Base-by-base conservation (phyloP, 352 stramenopile species). In the Thalassiosira exigua region DNA sequence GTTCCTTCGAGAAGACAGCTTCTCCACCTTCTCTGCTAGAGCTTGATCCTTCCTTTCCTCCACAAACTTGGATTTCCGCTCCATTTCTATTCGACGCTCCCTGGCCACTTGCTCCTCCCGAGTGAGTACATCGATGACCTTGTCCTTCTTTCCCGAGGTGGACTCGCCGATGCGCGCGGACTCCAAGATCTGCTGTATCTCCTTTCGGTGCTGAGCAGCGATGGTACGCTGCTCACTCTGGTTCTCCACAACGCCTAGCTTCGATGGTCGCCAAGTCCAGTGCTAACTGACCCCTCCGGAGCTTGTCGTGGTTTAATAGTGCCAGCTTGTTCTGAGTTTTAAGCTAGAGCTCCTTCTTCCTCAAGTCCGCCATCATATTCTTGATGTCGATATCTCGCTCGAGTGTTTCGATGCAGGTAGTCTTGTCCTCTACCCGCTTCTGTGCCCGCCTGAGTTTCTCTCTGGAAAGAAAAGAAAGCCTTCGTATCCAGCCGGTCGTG, bases 341-440 rank as follows among this genome's bases (percentile, higher is more conserved):
- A 2, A 48, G 29, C n/a, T 26, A 58, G 14, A 69, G 14, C 21
- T 74, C 30, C 19, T 73, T 61, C 19, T 54, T 30, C 17, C 71
- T 61, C 32, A 65, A 61, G 29, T 73, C 71, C 50, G 71, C 71
- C 3, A 19, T 22, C 32, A 68, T 46, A 22, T 39, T 46, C 41
- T 80, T 80, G 33, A 69, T 60, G 17, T 50, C 19, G 29, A 69
- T 69, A 22, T 69, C 65, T 5, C 48, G 21, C 21, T 67, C 53
- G n/a, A 80, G 53, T 12, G 58, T 44, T 21, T 64, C 46, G 4
- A 53, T 32, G 7, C 32, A 51, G 7, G 12, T 33, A 30, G 72
- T 57, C 22, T 50, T 44, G 3, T 60, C 46, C 0, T 44, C 7
- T 24, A 67, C 54, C 12, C 50, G 36, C 21, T 69, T 80, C n/a